Base-by-base conservation (phyloP, 2,329 filamentous ascomycete genomes). In the Beauveria australis region DNA sequence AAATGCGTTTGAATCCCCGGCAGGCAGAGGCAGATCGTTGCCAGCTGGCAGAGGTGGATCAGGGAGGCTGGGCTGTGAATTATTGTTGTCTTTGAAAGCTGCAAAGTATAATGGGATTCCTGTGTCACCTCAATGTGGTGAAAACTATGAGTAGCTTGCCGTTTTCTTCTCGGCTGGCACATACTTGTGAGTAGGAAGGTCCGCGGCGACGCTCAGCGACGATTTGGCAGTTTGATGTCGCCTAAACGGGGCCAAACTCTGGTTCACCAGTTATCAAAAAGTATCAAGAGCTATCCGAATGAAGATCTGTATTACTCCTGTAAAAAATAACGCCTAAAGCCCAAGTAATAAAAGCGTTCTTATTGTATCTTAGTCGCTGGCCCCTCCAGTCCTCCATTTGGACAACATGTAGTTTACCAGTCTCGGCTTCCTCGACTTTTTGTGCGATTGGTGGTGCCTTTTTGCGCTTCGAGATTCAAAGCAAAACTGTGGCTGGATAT, bases 11-110 rank as follows among this genome's bases (percentile, higher is more conserved):
- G 47, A 46, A 9, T 22, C 2, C 10, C 49, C 51, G 58, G 49
- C 58, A 53, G 57, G 48, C 49, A 53, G 43, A 48, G 16, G 49
- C 28, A 16, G 43, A n/a, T 18, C 33, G 49, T 53, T 60, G 58
- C 58, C 58, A 54, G 58, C 58, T 60, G 58, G 58, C 58, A 60
- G 56, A 47, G 22, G 26, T 33, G 48, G 18, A 33, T 30, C 26
- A 48, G 48, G 46, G 41, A 47, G 49, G 48, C 30, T 48, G 49
- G n/a, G 8, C 1, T 48, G 55, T 58, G 48, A 59, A 53, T 59
- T 9, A 28, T 43, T 43, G 18, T 44, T 44, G 53, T 4, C 28
- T 5, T 14, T 37, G 12, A 16, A 33, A 37, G 33, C 10, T 16
- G 14, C 12, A 37, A 2, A 16, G 33, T 37, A 37, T 4, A 37